These are phyloP conservation scores for Trametopsis cervina DNA, from an alignment of 768 basidiomycete species.

Conservation along the genomic window DNA sequence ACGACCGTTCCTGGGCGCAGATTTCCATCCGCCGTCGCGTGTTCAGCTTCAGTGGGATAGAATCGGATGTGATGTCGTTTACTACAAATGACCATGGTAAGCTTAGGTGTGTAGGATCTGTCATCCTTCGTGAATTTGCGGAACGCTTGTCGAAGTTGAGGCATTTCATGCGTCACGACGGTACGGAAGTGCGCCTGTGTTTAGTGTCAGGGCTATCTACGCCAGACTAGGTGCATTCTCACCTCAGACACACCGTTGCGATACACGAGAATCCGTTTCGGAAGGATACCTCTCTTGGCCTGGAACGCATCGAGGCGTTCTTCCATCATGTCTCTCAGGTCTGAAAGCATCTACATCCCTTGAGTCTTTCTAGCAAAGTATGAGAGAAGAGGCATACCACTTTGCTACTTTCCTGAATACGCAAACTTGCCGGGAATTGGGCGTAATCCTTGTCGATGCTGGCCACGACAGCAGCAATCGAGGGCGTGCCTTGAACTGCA, in stretches of 20 bases:
- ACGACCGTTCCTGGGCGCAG: conserved; percentile 48
- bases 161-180: conserved; percentile 38
- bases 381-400: conserved; percentile 41
- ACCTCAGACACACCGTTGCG: conserved; percentile 81
- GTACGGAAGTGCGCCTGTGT: conserved; percentile 41
- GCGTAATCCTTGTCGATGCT: conserved; percentile 37
- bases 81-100: conserved; percentile 49
- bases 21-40: conserved; percentile 41
- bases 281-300: conserved; percentile 29
- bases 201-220: neutral
- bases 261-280: conserved; percentile 43
- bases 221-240: conserved; percentile 6
- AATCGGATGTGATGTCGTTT: conserved; percentile 56
- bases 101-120: conserved; percentile 35
- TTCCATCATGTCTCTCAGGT: conserved; percentile 41
- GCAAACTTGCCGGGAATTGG: conserved; percentile 44
- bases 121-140: conserved; percentile 29
- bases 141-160: conserved; percentile 38
- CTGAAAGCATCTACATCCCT: conserved; percentile 40
- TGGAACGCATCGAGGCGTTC: conserved; percentile 36
- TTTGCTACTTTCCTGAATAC: conserved; percentile 53
- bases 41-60: conserved; percentile 38
- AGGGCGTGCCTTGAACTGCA: conserved; percentile 49
- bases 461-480: conserved; percentile 49
- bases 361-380: neutral